Base-by-base conservation (phyloP, 768 basidiomycete genomes). In the Mycena floridula region DNA sequence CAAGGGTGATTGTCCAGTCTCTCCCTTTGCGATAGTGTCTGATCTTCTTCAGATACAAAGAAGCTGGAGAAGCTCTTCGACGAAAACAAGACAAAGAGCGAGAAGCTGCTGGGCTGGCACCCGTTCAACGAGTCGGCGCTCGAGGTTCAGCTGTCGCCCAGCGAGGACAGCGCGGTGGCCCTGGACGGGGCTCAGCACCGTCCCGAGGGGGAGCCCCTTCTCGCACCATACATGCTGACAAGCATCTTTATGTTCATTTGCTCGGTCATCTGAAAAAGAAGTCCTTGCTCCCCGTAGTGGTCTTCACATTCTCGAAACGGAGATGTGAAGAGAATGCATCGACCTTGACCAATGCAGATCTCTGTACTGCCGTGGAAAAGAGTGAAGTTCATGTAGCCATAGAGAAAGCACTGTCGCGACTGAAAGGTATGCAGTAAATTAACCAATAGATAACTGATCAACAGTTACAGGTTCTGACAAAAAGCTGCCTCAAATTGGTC, bases 61-160 rank as follows among this genome's bases (percentile, higher is more conserved):
- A 86, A 27, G 96, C 96, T 0, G 79, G 81, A 13, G 92, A 97
- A 52, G 84, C 94, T 2, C 68, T 95, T 16, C 77, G 82, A 41
- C 76, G 94, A 27, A 99, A 98, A 65, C 96, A 99, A 62, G 96
- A 98, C 60, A 98, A 97, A 61, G 95, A 98, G 61, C 78, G 96
- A 40, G 93, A 98, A 66, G 93, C 93, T 0, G 91, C 91, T 2
- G 96, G 96, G 0, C 64, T 97, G 25, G 81, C 85, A 6, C 91
- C 92, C 5, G 81, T 93, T 0, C 88, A 90, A 54, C 77, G 83
- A 43, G 74, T 84, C 7, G 93, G 93, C 40, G 90, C 87, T 13
- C 80, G 88, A 35, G 89, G 87, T 8, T 79, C 77, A 21, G 61
- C 65, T 22, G 62, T 68, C 20, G 76, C 74, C 57, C 73, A 82